A percentile compares a stretch with the other conserved stretches of the same genome.
These are phyloP conservation scores for Henckelia pumila DNA, from an alignment of 257 asterid species.

Conservation along the genomic window DNA sequence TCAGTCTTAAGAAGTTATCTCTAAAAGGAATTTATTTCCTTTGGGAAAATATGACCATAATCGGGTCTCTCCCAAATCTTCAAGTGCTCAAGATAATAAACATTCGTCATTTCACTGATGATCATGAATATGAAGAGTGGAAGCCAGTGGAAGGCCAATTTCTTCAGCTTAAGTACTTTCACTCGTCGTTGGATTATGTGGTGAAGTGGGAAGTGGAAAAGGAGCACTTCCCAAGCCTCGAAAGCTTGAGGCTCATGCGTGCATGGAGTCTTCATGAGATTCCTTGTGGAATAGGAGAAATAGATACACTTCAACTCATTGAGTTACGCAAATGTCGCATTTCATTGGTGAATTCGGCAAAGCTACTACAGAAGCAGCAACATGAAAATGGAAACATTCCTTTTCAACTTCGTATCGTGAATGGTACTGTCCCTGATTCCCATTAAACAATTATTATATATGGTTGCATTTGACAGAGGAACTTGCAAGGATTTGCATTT, in stretches of 20 bases:
- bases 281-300: constrained; percentile 25
- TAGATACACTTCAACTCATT: constrained; percentile 15
- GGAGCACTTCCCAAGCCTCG: constrained; percentile 21
- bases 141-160: constrained; percentile 19
- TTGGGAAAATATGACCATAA: background rate
- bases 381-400: constrained; percentile 15
- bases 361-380: constrained; percentile 23
- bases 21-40: background rate
- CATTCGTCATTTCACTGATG: too few relatives aligned
- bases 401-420: constrained; percentile 19
- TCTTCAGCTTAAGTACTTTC: background rate
- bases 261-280: background rate
- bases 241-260: background rate
- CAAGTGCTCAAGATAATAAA: constrained; percentile 17
- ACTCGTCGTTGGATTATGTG: constrained; percentile 5
- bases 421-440: too few relatives aligned
- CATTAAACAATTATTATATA: too few relatives aligned
- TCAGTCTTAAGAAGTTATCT: background rate
- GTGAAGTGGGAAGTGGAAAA: too few relatives aligned
- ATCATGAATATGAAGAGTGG: constrained; percentile 10
- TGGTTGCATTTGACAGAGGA: too few relatives aligned
- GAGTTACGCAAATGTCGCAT: background rate
- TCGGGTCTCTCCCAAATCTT: too few relatives aligned
- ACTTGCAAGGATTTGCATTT: too few relatives aligned
- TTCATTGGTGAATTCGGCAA: constrained; percentile 14